phyloP scores from a whole-genome alignment of 2,329 filamentous ascomycete species.

The Calonectria crousiana region DNA sequence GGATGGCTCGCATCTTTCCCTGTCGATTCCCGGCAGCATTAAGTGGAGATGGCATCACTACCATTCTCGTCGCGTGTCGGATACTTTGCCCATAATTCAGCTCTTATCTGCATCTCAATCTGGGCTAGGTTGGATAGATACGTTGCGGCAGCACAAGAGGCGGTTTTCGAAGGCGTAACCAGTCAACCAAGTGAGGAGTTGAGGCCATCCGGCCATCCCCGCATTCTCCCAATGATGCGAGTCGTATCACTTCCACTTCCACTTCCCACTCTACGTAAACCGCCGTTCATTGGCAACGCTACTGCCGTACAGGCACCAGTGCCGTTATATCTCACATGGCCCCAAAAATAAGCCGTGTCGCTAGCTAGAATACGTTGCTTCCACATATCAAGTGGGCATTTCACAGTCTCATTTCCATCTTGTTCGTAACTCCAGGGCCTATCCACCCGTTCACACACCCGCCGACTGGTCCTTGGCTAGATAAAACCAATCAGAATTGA shows the following conservation, averaged over 20 bases:
- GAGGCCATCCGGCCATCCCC: neutral
- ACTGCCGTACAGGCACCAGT: neutral
- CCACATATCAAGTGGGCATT: constrained; percentile 1
- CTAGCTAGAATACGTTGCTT: neutral
- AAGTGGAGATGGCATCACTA: neutral
- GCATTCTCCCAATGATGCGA: neutral
- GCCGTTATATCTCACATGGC: constrained; percentile 15
- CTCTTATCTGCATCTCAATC: constrained; percentile 3
- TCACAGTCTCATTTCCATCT: neutral
- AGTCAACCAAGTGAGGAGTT: neutral
- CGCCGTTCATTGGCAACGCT: neutral
- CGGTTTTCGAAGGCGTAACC: neutral
- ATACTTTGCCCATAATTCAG: neutral
- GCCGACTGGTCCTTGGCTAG: neutral
- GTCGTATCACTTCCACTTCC: constrained; percentile 23
- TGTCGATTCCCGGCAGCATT: neutral
- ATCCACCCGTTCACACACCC: no score
- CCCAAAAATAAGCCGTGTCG: constrained; percentile 3
- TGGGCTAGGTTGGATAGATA: constrained; percentile 1
- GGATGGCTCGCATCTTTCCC: neutral
- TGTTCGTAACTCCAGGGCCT: neutral
- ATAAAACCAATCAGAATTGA: neutral
- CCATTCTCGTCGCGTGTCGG: neutral
- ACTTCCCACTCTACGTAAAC: constrained; percentile 12
- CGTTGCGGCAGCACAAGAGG: neutral